These are phyloP conservation scores for Neurospora terricola DNA, from an alignment of 495 filamentous ascomycete genomes.

Conservation along the genomic window DNA sequence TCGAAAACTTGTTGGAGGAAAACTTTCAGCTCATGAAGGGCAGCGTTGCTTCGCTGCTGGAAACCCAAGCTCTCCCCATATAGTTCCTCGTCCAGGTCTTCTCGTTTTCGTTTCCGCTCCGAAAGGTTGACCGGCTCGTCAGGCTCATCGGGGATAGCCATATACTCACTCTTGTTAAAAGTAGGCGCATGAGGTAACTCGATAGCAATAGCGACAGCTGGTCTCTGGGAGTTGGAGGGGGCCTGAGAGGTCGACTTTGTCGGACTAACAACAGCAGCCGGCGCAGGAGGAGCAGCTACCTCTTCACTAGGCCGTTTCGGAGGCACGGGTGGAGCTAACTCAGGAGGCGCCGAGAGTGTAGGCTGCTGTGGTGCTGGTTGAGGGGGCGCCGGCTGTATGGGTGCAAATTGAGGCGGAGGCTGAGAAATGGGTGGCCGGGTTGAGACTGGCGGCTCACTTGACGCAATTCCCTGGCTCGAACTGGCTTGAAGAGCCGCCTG, in stretches of 20 bases:
- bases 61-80: conserved; percentile 52
- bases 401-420: not conserved
- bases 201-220: conserved; percentile 26
- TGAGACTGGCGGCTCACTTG: not conserved
- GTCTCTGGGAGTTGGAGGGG: conserved; percentile 6
- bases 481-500: conserved; percentile 2
- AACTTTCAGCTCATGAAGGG: conserved; percentile 54
- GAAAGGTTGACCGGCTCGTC: conserved; percentile 32
- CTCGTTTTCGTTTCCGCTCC: conserved; percentile 26
- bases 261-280: not conserved
- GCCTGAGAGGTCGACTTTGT: conserved; percentile 4
- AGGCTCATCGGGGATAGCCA: conserved; percentile 29
- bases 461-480: not conserved
- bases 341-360: not conserved
- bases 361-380: not conserved
- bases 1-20: conserved; percentile 67
- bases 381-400: not conserved
- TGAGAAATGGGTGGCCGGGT: not conserved
- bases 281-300: not conserved
- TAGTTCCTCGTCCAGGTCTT: conserved; percentile 31
- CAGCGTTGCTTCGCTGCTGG: conserved; percentile 67
- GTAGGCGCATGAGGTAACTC: conserved; percentile 23
- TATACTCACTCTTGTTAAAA: conserved; percentile 32
- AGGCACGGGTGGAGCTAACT: not conserved
- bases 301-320: not conserved